Conservation (phyloP, 345 rosid species). For the Eucalyptus caleyi region DNA sequence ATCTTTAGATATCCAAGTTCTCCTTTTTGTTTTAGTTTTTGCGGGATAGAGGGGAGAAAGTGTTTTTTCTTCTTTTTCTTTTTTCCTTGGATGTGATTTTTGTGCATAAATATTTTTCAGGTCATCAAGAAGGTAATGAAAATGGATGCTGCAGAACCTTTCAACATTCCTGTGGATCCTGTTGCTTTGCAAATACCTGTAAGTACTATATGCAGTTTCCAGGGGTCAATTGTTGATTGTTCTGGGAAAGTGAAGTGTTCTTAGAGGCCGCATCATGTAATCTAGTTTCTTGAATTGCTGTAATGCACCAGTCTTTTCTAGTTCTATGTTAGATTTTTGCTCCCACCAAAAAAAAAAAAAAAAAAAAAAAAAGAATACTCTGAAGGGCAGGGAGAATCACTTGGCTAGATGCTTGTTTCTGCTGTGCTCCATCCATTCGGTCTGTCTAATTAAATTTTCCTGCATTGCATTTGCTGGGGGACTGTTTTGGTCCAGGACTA, state of each 20-base stretch:
- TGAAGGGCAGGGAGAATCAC: not conserved
- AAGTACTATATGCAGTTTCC: constrained; percentile 9
- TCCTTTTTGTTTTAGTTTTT: not conserved
- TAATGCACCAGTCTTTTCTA: not conserved
- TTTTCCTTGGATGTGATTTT: not conserved
- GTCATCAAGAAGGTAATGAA: constrained; percentile 93
- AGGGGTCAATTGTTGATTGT: not conserved
- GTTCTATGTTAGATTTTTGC: not conserved
- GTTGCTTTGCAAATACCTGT: constrained; percentile 97
- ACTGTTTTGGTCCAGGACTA: constrained; percentile 50
- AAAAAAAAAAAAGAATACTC: not conserved
- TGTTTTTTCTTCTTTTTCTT: not conserved
- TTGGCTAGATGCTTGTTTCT: not conserved
- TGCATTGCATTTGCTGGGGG: not conserved
- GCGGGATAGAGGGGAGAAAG: not conserved
- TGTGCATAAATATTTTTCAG: constrained; percentile 7
- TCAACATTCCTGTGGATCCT: constrained; percentile 85
- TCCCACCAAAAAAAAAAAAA: not conserved
- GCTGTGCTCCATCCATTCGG: not conserved
- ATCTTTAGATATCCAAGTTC: not conserved
- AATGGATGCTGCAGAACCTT: constrained; percentile 98
- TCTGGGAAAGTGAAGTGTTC: not conserved
- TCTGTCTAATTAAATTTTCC: not conserved
- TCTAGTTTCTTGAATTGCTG: not conserved
- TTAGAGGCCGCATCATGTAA: not conserved